A percentile compares a stretch with the other conserved stretches of the same genome.
Evolutionary conservation across 345 rosid genomes (phyloP).

Genomic region (Geranium rotundifolium): DNA sequence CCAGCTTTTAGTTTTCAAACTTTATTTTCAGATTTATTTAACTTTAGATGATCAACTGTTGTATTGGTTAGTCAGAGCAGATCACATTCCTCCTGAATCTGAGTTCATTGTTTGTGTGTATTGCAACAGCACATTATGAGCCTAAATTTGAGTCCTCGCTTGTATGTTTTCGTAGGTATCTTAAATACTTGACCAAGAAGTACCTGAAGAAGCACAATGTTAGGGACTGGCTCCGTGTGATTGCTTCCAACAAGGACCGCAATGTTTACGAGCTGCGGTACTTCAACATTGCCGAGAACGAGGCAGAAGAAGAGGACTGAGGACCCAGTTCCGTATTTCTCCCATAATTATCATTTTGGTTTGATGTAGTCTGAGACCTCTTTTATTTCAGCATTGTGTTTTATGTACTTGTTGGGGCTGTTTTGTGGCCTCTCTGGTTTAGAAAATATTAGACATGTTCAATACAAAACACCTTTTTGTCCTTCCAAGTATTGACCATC

Average conservation of each 20-base stretch:
- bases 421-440: background rate
- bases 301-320: constrained; percentile 83
- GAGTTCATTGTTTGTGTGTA: too few relatives aligned
- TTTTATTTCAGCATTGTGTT: too few relatives aligned
- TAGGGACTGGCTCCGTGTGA: constrained; percentile 88
- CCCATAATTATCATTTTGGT: background rate
- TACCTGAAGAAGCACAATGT: constrained; percentile 91
- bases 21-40: too few relatives aligned
- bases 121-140: background rate
- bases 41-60: too few relatives aligned
- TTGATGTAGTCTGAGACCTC: background rate
- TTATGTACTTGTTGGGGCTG: background rate
- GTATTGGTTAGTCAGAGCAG: too few relatives aligned
- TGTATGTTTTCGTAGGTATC: constrained; percentile 34
- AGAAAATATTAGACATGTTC: background rate
- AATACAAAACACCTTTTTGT: background rate
- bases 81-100: too few relatives aligned
- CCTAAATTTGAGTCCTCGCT: background rate
- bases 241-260: constrained; percentile 80
- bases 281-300: constrained; percentile 94
- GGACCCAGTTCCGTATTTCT: background rate
- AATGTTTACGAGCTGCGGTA: constrained; percentile 76
- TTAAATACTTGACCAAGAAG: constrained; percentile 85
- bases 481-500: too few relatives aligned
- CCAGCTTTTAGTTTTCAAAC: too few relatives aligned